Conservation (phyloP, 2,329 filamentous ascomycete genomes). For the Penicillium palitans region DNA sequence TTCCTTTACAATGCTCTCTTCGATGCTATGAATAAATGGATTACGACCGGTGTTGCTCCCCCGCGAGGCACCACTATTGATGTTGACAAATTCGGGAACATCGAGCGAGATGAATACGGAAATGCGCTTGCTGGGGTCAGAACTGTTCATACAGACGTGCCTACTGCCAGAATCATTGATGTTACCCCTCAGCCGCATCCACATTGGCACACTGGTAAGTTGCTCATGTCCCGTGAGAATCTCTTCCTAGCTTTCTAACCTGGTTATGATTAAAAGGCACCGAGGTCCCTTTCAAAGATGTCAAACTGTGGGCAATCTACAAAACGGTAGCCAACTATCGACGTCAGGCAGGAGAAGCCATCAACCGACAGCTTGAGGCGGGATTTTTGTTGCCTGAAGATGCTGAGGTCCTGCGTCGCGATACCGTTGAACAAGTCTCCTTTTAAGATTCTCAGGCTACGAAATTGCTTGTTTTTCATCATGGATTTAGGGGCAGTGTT, state of each 20-base stretch:
- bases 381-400: conserved; percentile 4
- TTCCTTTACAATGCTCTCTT: conserved; percentile 4
- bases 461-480: neutral
- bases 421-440: conserved; percentile 1
- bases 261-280: neutral
- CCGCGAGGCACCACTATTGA: neutral
- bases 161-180: neutral
- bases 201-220: conserved; percentile 5
- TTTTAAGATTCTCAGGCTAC: neutral
- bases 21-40: conserved; percentile 6
- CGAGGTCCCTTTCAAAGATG: neutral
- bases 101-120: neutral
- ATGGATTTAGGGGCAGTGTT: neutral
- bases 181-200: neutral
- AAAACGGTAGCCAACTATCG: conserved; percentile 1
- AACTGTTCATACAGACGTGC: conserved; percentile 6
- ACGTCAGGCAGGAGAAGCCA: neutral
- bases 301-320: neutral
- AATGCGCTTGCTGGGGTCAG: conserved; percentile 1
- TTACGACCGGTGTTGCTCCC: neutral
- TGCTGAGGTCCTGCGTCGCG: neutral
- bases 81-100: neutral
- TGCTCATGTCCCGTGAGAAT: too few relatives aligned
- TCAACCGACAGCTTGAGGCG: neutral
- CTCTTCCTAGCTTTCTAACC: neutral